These are phyloP conservation scores for Salisapilia sapeloensis DNA, from an alignment of 352 stramenopile species.

Conservation along the genomic window DNA sequence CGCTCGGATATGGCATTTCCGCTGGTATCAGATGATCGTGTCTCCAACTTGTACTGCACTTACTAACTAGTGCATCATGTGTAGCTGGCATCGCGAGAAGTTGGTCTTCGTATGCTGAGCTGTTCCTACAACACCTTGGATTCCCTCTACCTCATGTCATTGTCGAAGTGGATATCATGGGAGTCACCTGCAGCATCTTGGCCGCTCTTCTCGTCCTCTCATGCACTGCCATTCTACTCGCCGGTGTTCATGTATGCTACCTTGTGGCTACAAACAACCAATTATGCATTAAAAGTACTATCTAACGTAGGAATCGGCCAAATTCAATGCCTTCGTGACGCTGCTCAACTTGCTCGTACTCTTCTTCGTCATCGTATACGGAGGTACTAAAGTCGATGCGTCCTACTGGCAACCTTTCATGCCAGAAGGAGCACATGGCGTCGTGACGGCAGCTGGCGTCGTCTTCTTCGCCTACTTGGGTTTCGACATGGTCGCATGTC, in stretches of 20 bases:
- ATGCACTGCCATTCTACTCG: constrained; percentile 76
- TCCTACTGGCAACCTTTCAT: constrained; percentile 77
- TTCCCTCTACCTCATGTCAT: constrained; percentile 45
- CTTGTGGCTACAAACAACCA: too few relatives aligned
- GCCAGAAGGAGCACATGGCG: constrained; percentile 64
- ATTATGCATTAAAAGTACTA: too few relatives aligned
- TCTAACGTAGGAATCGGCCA: constrained; percentile 75
- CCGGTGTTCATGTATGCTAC: constrained; percentile 53
- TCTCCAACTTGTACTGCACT: background rate
- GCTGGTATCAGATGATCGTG: constrained; percentile 18
- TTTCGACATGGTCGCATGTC: constrained; percentile 88
- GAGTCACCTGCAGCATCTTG: constrained; percentile 59
- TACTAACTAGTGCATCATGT: background rate
- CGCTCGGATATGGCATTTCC: constrained; percentile 85
- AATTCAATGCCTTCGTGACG: constrained; percentile 84
- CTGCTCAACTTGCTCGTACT: constrained; percentile 82
- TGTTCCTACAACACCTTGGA: constrained; percentile 63
- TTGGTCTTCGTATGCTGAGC: constrained; percentile 78
- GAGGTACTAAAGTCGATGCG: constrained; percentile 51
- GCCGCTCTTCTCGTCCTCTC: constrained; percentile 61
- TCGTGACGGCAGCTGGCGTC: constrained; percentile 78
- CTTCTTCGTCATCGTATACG: constrained; percentile 77
- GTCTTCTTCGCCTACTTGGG: constrained; percentile 87
- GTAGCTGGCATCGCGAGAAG: constrained; percentile 77
- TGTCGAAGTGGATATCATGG: constrained; percentile 27